These are phyloP conservation scores for Bacterosira constricta DNA, from an alignment of 108 stramenopile genomes.

Conservation along the genomic window DNA sequence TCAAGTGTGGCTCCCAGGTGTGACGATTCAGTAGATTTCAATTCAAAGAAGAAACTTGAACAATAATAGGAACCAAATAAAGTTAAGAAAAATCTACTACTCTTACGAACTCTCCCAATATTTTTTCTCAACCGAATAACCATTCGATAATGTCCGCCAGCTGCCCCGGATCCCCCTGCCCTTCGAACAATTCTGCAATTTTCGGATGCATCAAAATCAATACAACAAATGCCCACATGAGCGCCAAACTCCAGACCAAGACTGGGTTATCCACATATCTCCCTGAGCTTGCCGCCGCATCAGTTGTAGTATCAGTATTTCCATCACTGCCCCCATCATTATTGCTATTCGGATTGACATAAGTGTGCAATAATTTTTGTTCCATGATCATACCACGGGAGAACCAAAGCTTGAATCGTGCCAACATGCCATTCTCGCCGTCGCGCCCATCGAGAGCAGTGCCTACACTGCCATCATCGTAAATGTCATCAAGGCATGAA, in stretches of 20 bases:
- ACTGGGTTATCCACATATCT: conserved; percentile 21
- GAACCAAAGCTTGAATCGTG: conserved; percentile 37
- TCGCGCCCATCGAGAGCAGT: neutral
- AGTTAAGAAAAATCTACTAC: too few relatives aligned
- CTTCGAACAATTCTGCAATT: conserved; percentile 24
- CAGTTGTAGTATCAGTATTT: neutral
- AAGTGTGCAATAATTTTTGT: conserved; percentile 28
- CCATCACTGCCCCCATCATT: neutral
- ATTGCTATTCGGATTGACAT: too few relatives aligned
- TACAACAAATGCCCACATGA: conserved; percentile 40
- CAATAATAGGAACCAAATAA: too few relatives aligned
- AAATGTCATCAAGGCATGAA: conserved; percentile 1
- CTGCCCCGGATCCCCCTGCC: conserved; percentile 4
- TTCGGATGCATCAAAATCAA: conserved; percentile 7
- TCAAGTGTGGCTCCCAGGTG: conserved; percentile 42
- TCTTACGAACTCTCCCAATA: too few relatives aligned
- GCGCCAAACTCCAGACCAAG: conserved; percentile 23
- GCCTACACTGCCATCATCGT: neutral
- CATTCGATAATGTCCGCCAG: conserved; percentile 30
- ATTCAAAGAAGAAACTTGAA: neutral
- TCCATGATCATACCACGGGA: conserved; percentile 23
- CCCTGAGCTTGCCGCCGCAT: neutral
- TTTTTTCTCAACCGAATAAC: conserved; percentile 20
- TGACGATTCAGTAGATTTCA: neutral
- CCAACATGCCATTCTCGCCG: neutral